Conservation (phyloP, 352 stramenopile genomes). For the Phytophthora macrochlamydospora region DNA sequence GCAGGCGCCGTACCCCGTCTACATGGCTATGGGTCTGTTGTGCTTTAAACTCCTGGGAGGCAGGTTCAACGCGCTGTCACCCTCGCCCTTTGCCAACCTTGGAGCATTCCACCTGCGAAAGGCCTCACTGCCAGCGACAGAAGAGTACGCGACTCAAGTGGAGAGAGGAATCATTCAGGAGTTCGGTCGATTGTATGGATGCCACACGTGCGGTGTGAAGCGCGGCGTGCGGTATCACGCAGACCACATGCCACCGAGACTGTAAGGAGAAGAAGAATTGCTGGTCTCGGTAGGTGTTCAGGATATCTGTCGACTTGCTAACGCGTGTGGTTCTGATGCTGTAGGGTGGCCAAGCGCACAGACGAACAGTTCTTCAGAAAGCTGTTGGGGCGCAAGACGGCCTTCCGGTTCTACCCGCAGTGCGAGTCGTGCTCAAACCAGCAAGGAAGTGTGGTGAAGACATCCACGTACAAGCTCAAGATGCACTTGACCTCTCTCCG, state of each 20-base stretch:
- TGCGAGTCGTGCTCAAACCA: conserved; percentile 85
- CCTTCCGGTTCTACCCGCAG: conserved; percentile 86
- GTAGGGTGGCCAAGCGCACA: conserved; percentile 63
- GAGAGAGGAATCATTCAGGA: conserved; percentile 77
- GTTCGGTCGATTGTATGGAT: conserved; percentile 80
- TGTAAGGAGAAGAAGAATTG: conserved; percentile 40
- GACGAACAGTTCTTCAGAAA: conserved; percentile 50
- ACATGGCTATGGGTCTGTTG: conserved; percentile 75
- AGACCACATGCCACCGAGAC: conserved; percentile 87
- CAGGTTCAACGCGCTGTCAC: conserved; percentile 69
- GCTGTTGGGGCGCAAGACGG: conserved; percentile 52
- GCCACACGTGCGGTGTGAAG: conserved; percentile 83
- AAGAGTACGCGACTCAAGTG: conserved; percentile 68
- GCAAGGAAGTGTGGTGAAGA: conserved; percentile 66
- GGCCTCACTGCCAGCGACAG: conserved; percentile 73
- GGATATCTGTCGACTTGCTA: neutral
- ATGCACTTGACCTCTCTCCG: conserved; percentile 68
- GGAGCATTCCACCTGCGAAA: conserved; percentile 83
- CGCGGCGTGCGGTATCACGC: conserved; percentile 71
- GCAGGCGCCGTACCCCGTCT: conserved; percentile 63
- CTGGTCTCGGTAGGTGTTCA: conserved; percentile 2
- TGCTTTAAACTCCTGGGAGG: conserved; percentile 82
- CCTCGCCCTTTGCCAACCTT: conserved; percentile 74
- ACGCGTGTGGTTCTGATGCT: neutral
- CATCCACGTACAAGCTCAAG: conserved; percentile 66